These are phyloP conservation scores for Naganishia vishniacii DNA, from an alignment of 768 basidiomycete species.

Conservation along the genomic window DNA sequence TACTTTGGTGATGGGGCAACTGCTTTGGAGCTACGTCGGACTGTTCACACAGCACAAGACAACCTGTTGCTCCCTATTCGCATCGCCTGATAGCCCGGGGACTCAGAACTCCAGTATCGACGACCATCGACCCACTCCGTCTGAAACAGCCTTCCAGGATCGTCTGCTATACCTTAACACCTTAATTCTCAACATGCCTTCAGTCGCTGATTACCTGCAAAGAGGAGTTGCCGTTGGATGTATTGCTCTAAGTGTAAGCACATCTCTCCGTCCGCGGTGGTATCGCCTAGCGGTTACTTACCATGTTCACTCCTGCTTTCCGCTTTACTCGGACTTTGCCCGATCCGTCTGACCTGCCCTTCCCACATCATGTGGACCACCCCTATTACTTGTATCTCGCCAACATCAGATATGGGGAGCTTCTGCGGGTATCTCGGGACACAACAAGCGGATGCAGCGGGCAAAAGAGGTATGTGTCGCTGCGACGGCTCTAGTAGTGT, in stretches of 20 bases:
- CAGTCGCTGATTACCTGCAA: slow-evolving; percentile 13
- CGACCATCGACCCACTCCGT: too few species aligned
- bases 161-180: too few species aligned
- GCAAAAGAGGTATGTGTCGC: slow-evolving; percentile 9
- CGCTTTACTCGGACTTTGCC: too few species aligned
- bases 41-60: not conserved
- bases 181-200: not conserved
- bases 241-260: slow-evolving; percentile 6
- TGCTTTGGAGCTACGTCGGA: too few species aligned
- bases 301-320: too few species aligned
- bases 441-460: slow-evolving; percentile 2
- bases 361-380: not conserved
- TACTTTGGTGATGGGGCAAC: not conserved
- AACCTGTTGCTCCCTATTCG: too few species aligned
- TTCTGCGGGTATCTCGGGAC: slow-evolving; percentile 8
- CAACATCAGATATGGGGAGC: slow-evolving; percentile 23
- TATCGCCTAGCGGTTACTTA: too few species aligned
- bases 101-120: too few species aligned
- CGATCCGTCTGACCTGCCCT: not conserved
- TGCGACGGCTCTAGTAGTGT: too few species aligned
- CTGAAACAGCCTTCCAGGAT: too few species aligned
- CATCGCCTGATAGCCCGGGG: too few species aligned
- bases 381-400: not conserved
- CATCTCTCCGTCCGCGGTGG: too few species aligned
- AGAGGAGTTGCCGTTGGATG: slow-evolving; percentile 4